Evolutionary conservation across 2,329 filamentous ascomycete species (phyloP), one percentile per base, ranked within the genome.

Genomic region (Hirsutella thompsonii): DNA sequence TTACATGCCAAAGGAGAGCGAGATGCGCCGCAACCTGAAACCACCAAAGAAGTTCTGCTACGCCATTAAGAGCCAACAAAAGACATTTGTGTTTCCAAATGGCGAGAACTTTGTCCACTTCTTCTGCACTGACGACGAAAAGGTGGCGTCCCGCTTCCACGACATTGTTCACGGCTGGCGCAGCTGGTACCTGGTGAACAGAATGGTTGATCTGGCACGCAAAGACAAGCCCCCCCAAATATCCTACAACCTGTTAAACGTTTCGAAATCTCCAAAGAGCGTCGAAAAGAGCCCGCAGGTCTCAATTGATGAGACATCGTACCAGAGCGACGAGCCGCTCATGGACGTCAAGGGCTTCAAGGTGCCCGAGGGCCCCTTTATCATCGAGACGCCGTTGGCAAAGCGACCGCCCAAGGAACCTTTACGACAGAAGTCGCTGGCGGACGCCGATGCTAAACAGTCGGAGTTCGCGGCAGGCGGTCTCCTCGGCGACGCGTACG

Each of bases 61-160:
- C 53, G 89, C 87, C 1, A 72, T 96, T 51, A 95, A 94, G 62
- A 93, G 85, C 51, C 88, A 94, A 63, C 82, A 94, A 55, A 94
- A 90, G 60, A 82, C 82, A 0, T 79, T 76, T 43, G 79, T 94
- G 53, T 95, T 95, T 53, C 65, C 87, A 41, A 81, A 81, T 41
- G 83, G 81, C 3, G 79, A 84, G 39, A 90, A 90, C 50, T 96
- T 87, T 55, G 83, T 94, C 3, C 90, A 96, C 55, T 94, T 90
- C 61, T 94, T 96, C 63, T 81, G 78, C 44, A 86, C 83, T 2
- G 85, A 86, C 36, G 85, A 95, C 51, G 64, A 71, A 5, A 57
- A 65, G 1, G 60, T 79, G 1, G 85, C 84, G 1, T 69, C 72
- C n/a, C 63, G 67, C 13, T 94, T 90, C 62, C 79, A 83, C 52